Percentiles rank a stretch among this genome's conserved stretches.
Evolutionary conservation across 345 rosid species (phyloP).

Genomic region (Dovyalis caffra): DNA sequence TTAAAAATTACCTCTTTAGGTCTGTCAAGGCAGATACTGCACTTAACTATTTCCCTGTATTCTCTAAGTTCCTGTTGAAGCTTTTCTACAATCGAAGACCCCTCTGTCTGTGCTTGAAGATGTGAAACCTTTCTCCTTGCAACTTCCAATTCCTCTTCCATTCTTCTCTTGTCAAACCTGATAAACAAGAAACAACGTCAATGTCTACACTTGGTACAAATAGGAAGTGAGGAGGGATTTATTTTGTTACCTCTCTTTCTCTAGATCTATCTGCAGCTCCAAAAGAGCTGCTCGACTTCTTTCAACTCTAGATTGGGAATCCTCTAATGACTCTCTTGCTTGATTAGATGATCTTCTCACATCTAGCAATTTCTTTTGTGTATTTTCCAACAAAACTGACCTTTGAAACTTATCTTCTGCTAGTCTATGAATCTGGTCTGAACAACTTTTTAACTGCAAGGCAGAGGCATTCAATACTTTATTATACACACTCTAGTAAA

Average conservation of each 20-base stretch:
- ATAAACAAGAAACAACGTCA: slow-evolving; percentile 10
- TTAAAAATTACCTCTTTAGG: slow-evolving; percentile 70
- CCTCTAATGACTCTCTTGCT: slow-evolving; percentile 63
- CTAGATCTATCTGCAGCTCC: slow-evolving; percentile 63
- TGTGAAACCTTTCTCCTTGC: slow-evolving; percentile 58
- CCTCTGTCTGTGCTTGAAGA: slow-evolving; percentile 62
- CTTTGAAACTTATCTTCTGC: slow-evolving; percentile 61
- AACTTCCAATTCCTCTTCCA: slow-evolving; percentile 71
- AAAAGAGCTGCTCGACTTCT: slow-evolving; percentile 45
- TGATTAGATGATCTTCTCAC: slow-evolving; percentile 56
- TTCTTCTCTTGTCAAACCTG: slow-evolving; percentile 79
- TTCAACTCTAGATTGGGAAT: slow-evolving; percentile 60
- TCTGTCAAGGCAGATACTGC: slow-evolving; percentile 80
- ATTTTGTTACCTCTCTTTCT: slow-evolving; percentile 63
- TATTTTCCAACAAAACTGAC: slow-evolving; percentile 46
- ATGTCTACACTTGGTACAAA: slow-evolving; percentile 5
- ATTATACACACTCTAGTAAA: background rate
- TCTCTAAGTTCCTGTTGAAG: slow-evolving; percentile 77
- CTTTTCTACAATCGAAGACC: slow-evolving; percentile 67
- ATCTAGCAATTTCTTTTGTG: slow-evolving; percentile 63
- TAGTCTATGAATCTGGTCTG: slow-evolving; percentile 71
- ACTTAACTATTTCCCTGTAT: slow-evolving; percentile 87
- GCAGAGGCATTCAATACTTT: slow-evolving; percentile 13
- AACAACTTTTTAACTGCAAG: slow-evolving; percentile 68
- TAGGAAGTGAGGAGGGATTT: background rate